Conservation (phyloP, 176 grass and related monocot genomes). For the Carex parvula region DNA sequence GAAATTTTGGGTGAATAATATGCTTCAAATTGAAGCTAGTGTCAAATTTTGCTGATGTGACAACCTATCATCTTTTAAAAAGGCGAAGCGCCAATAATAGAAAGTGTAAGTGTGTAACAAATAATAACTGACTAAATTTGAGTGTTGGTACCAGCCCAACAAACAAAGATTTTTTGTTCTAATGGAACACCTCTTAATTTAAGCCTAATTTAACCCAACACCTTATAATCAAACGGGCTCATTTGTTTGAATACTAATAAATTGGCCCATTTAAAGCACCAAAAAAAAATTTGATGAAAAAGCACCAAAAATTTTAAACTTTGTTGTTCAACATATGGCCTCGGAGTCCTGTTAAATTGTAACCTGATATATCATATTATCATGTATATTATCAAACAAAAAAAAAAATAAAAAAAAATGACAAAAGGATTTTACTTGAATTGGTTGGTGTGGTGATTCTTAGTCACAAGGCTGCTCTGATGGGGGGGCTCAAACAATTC, state of each 20-base stretch:
- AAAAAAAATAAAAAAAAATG: neutral
- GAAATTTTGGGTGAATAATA: neutral
- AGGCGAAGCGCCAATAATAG: too few species aligned
- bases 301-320: neutral
- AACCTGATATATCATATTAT: neutral
- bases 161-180: too few species aligned
- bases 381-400: too few species aligned
- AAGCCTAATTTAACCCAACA: too few species aligned
- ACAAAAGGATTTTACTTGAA: slow-evolving; percentile 28
- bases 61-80: too few species aligned
- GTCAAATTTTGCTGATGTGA: neutral
- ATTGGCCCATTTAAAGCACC: neutral
- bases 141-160: too few species aligned
- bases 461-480: slow-evolving; percentile 44
- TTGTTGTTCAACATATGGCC: neutral
- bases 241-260: too few species aligned
- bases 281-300: neutral
- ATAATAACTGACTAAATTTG: too few species aligned
- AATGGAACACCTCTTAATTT: too few species aligned
- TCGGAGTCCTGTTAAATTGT: neutral
- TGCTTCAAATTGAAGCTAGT: neutral
- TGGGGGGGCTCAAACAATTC: slow-evolving; percentile 54
- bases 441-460: slow-evolving; percentile 51
- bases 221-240: too few species aligned
- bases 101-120: too few species aligned